Conservation (phyloP, 306 rosid genomes). For the Trichosanthes truncata region DNA sequence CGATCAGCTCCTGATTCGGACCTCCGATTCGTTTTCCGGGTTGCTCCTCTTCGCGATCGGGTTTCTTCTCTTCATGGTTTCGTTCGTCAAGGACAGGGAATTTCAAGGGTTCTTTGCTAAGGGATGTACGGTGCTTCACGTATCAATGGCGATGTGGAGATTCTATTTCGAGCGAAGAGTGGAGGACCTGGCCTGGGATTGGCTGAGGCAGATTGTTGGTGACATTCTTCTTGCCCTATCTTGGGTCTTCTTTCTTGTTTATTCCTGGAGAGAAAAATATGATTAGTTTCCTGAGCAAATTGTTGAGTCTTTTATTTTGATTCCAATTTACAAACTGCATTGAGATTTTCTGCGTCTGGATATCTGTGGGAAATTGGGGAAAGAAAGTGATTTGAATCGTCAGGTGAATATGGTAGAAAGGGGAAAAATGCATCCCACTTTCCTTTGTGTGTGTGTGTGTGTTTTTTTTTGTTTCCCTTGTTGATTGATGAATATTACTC, state of each 20-base stretch:
- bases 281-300: constrained; percentile 23
- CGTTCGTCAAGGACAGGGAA: constrained; percentile 68
- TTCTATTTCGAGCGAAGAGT: constrained; percentile 71
- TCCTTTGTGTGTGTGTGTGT: constrained; percentile 2
- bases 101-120: constrained; percentile 80
- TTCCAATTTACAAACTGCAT: background rate
- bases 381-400: background rate
- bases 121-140: constrained; percentile 59
- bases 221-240: constrained; percentile 66
- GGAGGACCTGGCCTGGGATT: constrained; percentile 88
- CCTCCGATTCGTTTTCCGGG: constrained; percentile 93
- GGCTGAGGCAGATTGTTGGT: constrained; percentile 85
- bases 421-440: background rate
- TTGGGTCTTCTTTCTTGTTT: constrained; percentile 78
- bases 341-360: background rate
- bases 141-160: constrained; percentile 83
- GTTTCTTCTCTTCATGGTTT: constrained; percentile 73
- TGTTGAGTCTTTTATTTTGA: background rate
- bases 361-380: background rate
- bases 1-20: constrained; percentile 81
- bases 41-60: constrained; percentile 74
- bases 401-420: background rate
- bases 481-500: background rate
- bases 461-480: background rate
- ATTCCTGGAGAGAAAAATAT: constrained; percentile 92